Conservation (phyloP, 163 green algal species). For the Picocystis sp. region DNA sequence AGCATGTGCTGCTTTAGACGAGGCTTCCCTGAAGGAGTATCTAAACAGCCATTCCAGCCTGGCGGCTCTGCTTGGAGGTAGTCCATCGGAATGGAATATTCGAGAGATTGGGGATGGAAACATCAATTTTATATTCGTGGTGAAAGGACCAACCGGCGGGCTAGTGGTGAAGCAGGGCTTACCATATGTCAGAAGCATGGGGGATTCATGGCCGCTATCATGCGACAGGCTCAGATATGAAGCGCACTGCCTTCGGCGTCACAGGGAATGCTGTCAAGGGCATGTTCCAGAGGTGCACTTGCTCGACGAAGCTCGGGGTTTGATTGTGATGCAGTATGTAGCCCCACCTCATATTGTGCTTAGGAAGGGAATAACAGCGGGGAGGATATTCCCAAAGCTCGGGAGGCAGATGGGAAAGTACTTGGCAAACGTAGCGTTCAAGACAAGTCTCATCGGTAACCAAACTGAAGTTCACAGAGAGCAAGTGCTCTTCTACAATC, state of each 20-base stretch:
- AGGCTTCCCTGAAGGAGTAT: neutral
- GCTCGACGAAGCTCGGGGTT: constrained; percentile 35
- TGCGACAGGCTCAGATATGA: constrained; percentile 39
- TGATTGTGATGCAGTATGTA: constrained; percentile 55
- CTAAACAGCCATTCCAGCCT: constrained; percentile 3
- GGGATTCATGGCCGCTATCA: constrained; percentile 76
- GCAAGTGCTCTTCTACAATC: constrained; percentile 16
- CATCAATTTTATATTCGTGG: constrained; percentile 97
- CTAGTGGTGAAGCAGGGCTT: constrained; percentile 84
- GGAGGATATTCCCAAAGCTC: constrained; percentile 48
- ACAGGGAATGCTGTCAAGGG: constrained; percentile 24
- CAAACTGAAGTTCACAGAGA: constrained; percentile 31
- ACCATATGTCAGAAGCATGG: constrained; percentile 79
- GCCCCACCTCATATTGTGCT: constrained; percentile 67
- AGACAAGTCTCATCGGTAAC: constrained; percentile 56
- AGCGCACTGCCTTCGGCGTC: constrained; percentile 8
- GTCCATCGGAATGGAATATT: constrained; percentile 19
- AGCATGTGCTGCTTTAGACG: no score
- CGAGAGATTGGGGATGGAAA: constrained; percentile 87
- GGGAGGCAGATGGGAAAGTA: constrained; percentile 50
- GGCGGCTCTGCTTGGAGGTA: constrained; percentile 10
- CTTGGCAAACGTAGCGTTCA: constrained; percentile 69
- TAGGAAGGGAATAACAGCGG: constrained; percentile 45
- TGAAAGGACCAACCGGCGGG: constrained; percentile 49
- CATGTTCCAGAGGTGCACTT: constrained; percentile 67